These are phyloP conservation scores for Echites panduratus DNA, from an alignment of 257 asterid genomes.

Conservation along the genomic window DNA sequence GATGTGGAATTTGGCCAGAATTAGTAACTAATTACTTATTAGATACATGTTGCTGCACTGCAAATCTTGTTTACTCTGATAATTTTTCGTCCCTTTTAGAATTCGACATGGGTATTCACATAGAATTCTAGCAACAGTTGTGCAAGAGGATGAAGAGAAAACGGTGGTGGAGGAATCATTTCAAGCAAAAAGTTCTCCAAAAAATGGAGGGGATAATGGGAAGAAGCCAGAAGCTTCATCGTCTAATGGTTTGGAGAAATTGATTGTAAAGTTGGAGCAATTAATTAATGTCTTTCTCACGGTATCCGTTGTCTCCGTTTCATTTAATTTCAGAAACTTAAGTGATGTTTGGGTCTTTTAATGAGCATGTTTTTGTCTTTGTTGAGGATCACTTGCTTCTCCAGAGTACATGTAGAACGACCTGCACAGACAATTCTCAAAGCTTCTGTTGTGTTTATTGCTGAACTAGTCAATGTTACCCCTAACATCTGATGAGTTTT, in stretches of 20 bases:
- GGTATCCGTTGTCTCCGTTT: conserved; percentile 29
- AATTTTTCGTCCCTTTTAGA: conserved; percentile 10
- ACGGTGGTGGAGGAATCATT: conserved; percentile 63
- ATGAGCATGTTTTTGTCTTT: background rate
- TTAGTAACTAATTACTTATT: background rate
- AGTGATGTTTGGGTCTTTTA: too few species aligned
- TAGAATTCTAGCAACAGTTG: conserved; percentile 53
- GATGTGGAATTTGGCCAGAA: background rate
- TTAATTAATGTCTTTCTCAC: conserved; percentile 83
- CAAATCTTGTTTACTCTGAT: background rate
- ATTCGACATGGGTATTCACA: conserved; percentile 29
- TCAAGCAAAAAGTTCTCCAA: conserved; percentile 52
- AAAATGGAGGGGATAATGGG: conserved; percentile 35
- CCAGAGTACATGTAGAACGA: background rate
- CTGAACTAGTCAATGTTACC: background rate
- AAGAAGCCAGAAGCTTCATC: conserved; percentile 35
- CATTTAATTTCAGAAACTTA: background rate
- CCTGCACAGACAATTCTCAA: background rate
- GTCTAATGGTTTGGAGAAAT: conserved; percentile 50
- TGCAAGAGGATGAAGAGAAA: conserved; percentile 76
- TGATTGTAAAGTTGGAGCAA: conserved; percentile 75
- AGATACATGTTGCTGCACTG: background rate
- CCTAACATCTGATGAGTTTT: background rate
- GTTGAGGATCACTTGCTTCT: background rate
- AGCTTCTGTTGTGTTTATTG: background rate